Evolutionary conservation across 495 filamentous ascomycete species (phyloP), one percentile per base, ranked within the genome.

Genomic region (Aspergillus conjunctus): DNA sequence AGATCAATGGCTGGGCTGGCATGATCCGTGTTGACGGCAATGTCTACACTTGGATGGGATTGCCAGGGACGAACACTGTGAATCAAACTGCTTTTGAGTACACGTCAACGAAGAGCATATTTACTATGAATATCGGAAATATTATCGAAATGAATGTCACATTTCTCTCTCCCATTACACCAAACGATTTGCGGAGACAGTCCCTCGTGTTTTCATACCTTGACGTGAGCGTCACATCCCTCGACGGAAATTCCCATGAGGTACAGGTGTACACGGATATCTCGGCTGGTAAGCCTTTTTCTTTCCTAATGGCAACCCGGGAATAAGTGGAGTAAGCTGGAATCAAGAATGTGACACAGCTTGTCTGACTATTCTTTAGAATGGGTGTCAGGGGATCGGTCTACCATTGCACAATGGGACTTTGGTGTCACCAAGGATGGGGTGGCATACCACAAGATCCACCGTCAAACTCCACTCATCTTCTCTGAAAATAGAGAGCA

Each of bases 231-330:
- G 77, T 86, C 26, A 61, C 68, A 51, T 83, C 83, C 7, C 64
- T 78, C 22, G 84, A 87, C 70, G 84, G 81, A 22, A 55, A 66
- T 26, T 14, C 72, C 0, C 83, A 87, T 66, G 70, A 84, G 64
- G 82, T 87, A 33, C 79, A 86, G 58, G 54, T 87, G 12, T 87
- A 87, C 63, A 69, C 84, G 3, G 84, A 87, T 63, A 83, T 86
- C 56, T 84, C 84, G 41, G 84, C 82, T 9, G 83, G 84, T 84
- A 67, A 62, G 79, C 69, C 9, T 49, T 30, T 22, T 20, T 18
- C 33, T 31, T 44, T 49, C 49, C 44, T 6, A 11, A 1, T 48
- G 4, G 21, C 18, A 48, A 20, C 39, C 39, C 17, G 4, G 39
- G 17, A 43, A 17, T 53, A 45, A 46, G 26, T 14, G 26, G 5